Evolutionary conservation across 345 rosid species (phyloP).

Genomic region (Eutrema yunnanense): DNA sequence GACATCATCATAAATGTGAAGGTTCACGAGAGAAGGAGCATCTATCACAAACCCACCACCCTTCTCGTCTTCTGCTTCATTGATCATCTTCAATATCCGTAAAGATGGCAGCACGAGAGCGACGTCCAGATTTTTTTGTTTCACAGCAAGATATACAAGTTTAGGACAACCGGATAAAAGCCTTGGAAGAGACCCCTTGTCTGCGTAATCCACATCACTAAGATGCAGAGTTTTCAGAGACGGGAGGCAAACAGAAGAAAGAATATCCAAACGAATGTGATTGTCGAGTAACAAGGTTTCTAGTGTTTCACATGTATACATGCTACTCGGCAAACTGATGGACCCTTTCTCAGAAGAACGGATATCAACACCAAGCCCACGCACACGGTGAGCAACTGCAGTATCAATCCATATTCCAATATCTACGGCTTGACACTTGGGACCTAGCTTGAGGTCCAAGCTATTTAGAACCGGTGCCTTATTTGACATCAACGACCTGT

Average conservation of each 20-base stretch:
- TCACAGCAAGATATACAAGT: not conserved
- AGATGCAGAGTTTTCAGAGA: not conserved
- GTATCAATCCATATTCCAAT: not conserved
- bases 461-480: not conserved
- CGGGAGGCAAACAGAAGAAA: not conserved
- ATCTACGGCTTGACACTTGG: not conserved
- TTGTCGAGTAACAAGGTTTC: not conserved
- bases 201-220: not conserved
- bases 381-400: not conserved
- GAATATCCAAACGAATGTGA: not conserved
- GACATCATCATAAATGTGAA: not conserved
- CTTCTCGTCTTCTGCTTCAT: not conserved
- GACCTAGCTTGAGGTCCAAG: not conserved
- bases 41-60: not conserved
- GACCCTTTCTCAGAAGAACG: not conserved
- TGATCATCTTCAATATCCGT: not conserved
- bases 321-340: not conserved
- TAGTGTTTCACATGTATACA: not conserved
- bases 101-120: not conserved
- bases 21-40: not conserved
- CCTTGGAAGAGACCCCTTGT: not conserved
- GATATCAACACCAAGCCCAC: not conserved
- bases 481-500: not conserved
- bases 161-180: slow-evolving; percentile 3
- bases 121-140: not conserved